Base-by-base conservation (phyloP, 2,329 filamentous ascomycete genomes). In the Parascedosporium putredinis region DNA sequence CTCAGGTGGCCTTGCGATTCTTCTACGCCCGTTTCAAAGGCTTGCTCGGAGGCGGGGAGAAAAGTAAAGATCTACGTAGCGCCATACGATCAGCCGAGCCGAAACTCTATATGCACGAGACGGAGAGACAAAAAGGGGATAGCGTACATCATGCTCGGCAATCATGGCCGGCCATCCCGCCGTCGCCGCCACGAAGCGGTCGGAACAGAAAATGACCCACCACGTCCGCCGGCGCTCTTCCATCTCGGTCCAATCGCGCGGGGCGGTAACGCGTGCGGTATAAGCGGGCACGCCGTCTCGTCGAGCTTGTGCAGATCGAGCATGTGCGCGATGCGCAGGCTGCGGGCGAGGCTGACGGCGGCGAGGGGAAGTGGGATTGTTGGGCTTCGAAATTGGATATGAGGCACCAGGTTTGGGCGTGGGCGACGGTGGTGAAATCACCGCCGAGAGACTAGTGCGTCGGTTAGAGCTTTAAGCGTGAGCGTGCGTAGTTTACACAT, bases 131-230 rank as follows among this genome's bases (percentile, higher is more conserved):
- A n/a, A n/a, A n/a, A n/a, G n/a, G n/a, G n/a, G n/a, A n/a, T n/a
- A n/a, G n/a, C 65, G 57, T 57, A 75, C 77, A 54, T 95, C 87
- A 60, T 72, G 72, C 51, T 87, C 76, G 54, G 94, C 83, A 38
- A 95, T 81, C 23, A 82, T 70, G 70, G 87, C 84, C 0, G 90
- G 88, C 90, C 90, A 96, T 2, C 90, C 90, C 3, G 89, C 95
- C 10, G 88, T 88, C 47, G 95, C 86, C 58, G 85, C 88, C 2
- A 87, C 84, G 65, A 94, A 94, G 23, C 86, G 78, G 62, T 96
- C 90, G 38, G 86, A 75, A 56, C 83, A 85, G 59, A 91, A 96
- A 1, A 82, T 76, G 55, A 83, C 79, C 91, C 91, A 96, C 57
- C 95, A 95, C 0, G 86, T 83, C 55, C 91, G 76, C 51, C 91